A percentile compares a stretch with the other conserved stretches of the same genome.
These are phyloP conservation scores for barrel medic (Medicago truncatula) DNA, from an alignment of 306 rosid species.

Conservation along the genomic window MtrunA17r5.0-ANR NC_053045.1:53377501-53378000, in stretches of 20 bases:
- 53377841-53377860: no score
- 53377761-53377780: not conserved
- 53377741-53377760: not conserved
- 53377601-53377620: not conserved
- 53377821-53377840: no score
- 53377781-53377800: not conserved
- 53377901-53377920: no score
- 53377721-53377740: not conserved
- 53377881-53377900: no score
- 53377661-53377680: not conserved
- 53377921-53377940: no score
- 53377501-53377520: conserved; percentile 17
- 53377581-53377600: not conserved
- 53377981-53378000: no score
- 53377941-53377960: no score
- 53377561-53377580: not conserved
- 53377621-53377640: not conserved
- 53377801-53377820: not conserved
- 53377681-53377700: not conserved
- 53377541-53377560: not conserved
- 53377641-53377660: no score
- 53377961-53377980: no score
- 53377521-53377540: conserved; percentile 17
- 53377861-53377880: no score
- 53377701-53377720: not conserved